phyloP scores from a whole-genome alignment of 176 grass and related monocot species.

The Musa troglodytarum region DNA sequence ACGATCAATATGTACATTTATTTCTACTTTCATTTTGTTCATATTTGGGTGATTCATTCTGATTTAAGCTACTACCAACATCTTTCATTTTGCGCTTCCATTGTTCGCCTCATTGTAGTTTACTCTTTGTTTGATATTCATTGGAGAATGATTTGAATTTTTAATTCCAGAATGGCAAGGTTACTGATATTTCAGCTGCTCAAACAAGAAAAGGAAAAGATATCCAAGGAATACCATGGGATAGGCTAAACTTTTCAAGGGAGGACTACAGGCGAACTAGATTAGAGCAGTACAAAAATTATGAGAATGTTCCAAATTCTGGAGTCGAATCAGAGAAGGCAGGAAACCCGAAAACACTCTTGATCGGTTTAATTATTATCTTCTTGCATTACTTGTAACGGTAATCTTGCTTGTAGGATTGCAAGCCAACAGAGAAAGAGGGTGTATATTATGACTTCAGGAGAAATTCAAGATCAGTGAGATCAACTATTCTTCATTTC shows the following conservation, averaged over 20 bases:
- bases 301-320: slow-evolving; percentile 72
- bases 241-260: slow-evolving; percentile 35
- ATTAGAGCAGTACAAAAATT: slow-evolving; percentile 52
- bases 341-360: slow-evolving; percentile 13
- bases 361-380: background rate
- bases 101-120: background rate
- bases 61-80: background rate
- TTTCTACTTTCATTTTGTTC: slow-evolving; percentile 4
- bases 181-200: slow-evolving; percentile 31
- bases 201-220: slow-evolving; percentile 66
- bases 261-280: slow-evolving; percentile 38
- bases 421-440: slow-evolving; percentile 45
- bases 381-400: background rate
- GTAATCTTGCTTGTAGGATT: slow-evolving; percentile 32
- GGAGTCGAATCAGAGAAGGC: slow-evolving; percentile 53
- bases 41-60: background rate
- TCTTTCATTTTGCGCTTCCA: background rate
- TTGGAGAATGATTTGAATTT: background rate
- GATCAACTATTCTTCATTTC: slow-evolving; percentile 71
- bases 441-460: slow-evolving; percentile 66
- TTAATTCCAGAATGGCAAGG: slow-evolving; percentile 34
- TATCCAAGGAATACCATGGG: slow-evolving; percentile 82
- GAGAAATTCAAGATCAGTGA: slow-evolving; percentile 62
- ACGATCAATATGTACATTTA: slow-evolving; percentile 41
- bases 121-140: background rate